Conservation (phyloP, 2,329 filamentous ascomycete genomes). For the Neonectria neomacrospora region DNA sequence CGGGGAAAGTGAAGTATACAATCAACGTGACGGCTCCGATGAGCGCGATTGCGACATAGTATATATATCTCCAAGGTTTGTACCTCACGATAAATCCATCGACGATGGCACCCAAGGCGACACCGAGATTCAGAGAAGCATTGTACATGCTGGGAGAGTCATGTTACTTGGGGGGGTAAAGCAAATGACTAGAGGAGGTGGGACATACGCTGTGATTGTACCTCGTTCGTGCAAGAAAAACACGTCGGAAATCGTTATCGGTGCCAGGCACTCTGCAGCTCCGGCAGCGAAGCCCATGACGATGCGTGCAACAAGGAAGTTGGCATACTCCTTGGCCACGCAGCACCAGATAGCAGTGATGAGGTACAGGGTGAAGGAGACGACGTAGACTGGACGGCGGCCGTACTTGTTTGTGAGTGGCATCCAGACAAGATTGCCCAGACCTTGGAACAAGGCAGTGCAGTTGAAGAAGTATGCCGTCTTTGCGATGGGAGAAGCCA, state of each 20-base stretch:
- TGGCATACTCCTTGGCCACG: slow-evolving; percentile 26
- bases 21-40: slow-evolving; percentile 57
- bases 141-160: slow-evolving; percentile 46
- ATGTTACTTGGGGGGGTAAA: neutral
- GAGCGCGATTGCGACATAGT: slow-evolving; percentile 59
- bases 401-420: slow-evolving; percentile 32
- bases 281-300: slow-evolving; percentile 31
- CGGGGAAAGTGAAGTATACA: slow-evolving; percentile 63
- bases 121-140: slow-evolving; percentile 53
- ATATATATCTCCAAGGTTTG: slow-evolving; percentile 60
- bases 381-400: slow-evolving; percentile 28
- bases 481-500: slow-evolving; percentile 27
- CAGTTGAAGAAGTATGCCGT: slow-evolving; percentile 32
- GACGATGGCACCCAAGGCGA: slow-evolving; percentile 53
- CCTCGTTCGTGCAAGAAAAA: slow-evolving; percentile 67
- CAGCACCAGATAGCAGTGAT: slow-evolving; percentile 27
- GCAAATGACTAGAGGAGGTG: neutral
- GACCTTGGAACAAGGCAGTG: slow-evolving; percentile 29
- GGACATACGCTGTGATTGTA: slow-evolving; percentile 57
- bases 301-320: slow-evolving; percentile 27
- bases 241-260: slow-evolving; percentile 61
- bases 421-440: slow-evolving; percentile 31
- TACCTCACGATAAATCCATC: slow-evolving; percentile 58
- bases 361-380: slow-evolving; percentile 27
- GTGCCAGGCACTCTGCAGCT: slow-evolving; percentile 47